phyloP scores from a whole-genome alignment of 257 asterid genomes.

The Schizonepeta tenuifolia region DNA sequence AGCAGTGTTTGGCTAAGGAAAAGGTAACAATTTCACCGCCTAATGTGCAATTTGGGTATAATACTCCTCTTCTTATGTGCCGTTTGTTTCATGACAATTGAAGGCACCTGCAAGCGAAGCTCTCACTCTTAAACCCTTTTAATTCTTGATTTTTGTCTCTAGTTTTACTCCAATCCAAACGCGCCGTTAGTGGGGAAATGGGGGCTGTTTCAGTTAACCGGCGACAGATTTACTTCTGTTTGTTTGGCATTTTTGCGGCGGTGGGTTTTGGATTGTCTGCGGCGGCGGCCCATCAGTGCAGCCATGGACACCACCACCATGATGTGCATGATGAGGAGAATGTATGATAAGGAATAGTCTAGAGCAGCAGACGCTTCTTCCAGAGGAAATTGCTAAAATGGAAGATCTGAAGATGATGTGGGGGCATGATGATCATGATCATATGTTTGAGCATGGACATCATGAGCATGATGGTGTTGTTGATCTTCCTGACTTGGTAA shows the following conservation, averaged over 20 bases:
- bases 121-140: no score
- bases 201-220: no score
- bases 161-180: no score
- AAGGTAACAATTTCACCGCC: no score
- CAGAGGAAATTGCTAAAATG: conserved; percentile 96
- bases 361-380: conserved; percentile 50
- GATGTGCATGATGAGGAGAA: conserved; percentile 42
- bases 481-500: conserved; percentile 74
- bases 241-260: conserved; percentile 38
- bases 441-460: conserved; percentile 27
- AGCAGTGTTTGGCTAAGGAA: no score
- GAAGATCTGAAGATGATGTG: conserved; percentile 83
- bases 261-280: conserved; percentile 43
- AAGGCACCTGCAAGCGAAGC: no score
- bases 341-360: conserved; percentile 32
- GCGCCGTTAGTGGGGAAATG: no score
- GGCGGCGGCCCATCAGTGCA: conserved; percentile 66
- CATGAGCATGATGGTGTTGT: conserved; percentile 31
- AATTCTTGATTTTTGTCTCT: no score
- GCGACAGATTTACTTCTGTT: no score
- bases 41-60: no score
- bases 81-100: no score
- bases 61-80: no score
- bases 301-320: conserved; percentile 53
- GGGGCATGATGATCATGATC: conserved; percentile 42